Conservation (phyloP, 2,329 filamentous ascomycete species). For the Sporothrix dimorphospora region DNA sequence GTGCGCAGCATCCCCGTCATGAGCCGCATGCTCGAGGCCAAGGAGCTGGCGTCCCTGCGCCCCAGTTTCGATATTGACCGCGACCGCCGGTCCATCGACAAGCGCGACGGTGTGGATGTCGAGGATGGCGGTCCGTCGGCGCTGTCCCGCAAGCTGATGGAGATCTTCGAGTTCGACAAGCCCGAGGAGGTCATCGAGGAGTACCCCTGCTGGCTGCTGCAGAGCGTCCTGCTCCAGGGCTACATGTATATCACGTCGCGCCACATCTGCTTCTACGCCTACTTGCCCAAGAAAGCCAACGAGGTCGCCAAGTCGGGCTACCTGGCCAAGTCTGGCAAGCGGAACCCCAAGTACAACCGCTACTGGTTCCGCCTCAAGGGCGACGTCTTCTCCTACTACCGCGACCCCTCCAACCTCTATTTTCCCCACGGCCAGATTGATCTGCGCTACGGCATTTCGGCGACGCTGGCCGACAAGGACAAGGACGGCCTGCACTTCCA, state of each 20-base stretch:
- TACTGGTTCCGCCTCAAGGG: slow-evolving; percentile 95
- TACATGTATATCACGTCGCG: slow-evolving; percentile 94
- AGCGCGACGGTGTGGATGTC: slow-evolving; percentile 31
- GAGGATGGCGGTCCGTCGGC: slow-evolving; percentile 54
- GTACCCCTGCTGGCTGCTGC: slow-evolving; percentile 90
- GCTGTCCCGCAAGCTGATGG: slow-evolving; percentile 72
- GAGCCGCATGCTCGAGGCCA: slow-evolving; percentile 76
- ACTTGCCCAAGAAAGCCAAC: slow-evolving; percentile 89
- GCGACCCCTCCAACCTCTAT: slow-evolving; percentile 81
- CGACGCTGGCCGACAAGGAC: slow-evolving; percentile 65
- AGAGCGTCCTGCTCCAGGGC: slow-evolving; percentile 88
- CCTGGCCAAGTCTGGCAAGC: slow-evolving; percentile 82
- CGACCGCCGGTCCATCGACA: slow-evolving; percentile 50
- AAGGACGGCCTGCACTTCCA: slow-evolving; percentile 78
- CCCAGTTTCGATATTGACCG: slow-evolving; percentile 61
- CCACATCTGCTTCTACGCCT: slow-evolving; percentile 96
- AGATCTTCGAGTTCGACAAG: slow-evolving; percentile 82
- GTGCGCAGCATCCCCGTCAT: slow-evolving; percentile 65
- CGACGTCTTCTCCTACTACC: slow-evolving; percentile 88
- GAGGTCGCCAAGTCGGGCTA: slow-evolving; percentile 83
- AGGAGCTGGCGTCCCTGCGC: slow-evolving; percentile 59
- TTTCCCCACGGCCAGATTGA: slow-evolving; percentile 93
- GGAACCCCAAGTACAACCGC: slow-evolving; percentile 83
- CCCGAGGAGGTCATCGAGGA: slow-evolving; percentile 87
- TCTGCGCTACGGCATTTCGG: slow-evolving; percentile 86